Evolutionary conservation across 495 filamentous ascomycete species (phyloP).

Genomic region (Lepraria neglecta): DNA sequence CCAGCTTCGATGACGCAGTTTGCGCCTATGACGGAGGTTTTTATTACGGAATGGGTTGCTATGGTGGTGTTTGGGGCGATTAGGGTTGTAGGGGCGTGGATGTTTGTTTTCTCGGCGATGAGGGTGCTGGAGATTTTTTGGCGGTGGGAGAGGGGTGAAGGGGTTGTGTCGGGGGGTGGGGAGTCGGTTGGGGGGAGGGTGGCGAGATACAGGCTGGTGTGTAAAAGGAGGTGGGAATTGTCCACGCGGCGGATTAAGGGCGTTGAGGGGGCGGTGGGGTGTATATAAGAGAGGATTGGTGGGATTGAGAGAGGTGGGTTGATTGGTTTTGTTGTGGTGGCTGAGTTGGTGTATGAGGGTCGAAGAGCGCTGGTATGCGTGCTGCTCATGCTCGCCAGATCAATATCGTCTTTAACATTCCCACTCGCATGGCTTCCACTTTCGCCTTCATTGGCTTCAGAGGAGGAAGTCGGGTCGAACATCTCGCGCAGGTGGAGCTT

Average conservation of each 20-base stretch:
- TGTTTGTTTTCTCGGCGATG: conserved; percentile 66
- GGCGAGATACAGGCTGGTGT: conserved; percentile 77
- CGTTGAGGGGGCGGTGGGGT: conserved; percentile 42
- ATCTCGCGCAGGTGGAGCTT: conserved; percentile 70
- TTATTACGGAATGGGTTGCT: conserved; percentile 75
- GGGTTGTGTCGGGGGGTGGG: conserved; percentile 48
- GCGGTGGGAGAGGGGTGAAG: conserved; percentile 66
- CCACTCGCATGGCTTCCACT: conserved; percentile 39
- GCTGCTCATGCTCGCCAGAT: conserved; percentile 56
- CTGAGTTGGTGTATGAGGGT: conserved; percentile 7
- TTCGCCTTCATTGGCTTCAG: conserved; percentile 30
- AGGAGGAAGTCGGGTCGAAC: conserved; percentile 37
- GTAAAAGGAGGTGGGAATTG: conserved; percentile 70
- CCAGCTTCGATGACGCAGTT: conserved; percentile 77
- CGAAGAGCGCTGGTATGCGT: conserved; percentile 38
- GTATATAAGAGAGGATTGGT: conserved; percentile 72
- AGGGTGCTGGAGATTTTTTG: conserved; percentile 70
- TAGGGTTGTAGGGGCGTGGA: conserved; percentile 69
- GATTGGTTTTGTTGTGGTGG: conserved; percentile 5
- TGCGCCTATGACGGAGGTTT: conserved; percentile 78
- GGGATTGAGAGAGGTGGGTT: conserved; percentile 44
- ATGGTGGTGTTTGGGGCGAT: conserved; percentile 82
- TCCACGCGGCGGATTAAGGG: conserved; percentile 82
- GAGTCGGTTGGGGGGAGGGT: conserved; percentile 64
- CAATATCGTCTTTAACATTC: conserved; percentile 50